A percentile compares a stretch with the other conserved stretches of the same genome.
These are phyloP conservation scores for Agarophyton chilense DNA, from an alignment of 23 red algal genomes.

Conservation along the genomic window DNA sequence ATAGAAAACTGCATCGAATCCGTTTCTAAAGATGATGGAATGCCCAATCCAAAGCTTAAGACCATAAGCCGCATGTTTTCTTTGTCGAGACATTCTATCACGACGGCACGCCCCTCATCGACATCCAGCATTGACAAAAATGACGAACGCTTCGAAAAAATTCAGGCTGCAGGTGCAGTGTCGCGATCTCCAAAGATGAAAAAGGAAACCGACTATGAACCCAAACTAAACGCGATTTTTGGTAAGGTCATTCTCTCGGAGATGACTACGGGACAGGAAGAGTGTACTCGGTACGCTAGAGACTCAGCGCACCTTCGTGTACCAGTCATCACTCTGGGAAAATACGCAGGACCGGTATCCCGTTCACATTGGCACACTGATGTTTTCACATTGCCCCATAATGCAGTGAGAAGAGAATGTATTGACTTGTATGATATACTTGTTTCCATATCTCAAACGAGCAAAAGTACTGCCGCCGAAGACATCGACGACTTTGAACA, in stretches of 20 bases:
- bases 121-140: too few relatives aligned
- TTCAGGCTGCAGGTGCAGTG: too few relatives aligned
- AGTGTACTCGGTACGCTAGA: neutral
- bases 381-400: conserved; percentile 65
- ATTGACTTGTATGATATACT: conserved; percentile 72
- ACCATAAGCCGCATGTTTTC: neutral
- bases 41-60: neutral
- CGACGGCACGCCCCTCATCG: neutral
- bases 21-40: neutral
- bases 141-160: neutral
- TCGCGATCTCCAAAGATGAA: neutral
- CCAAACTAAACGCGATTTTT: conserved; percentile 27
- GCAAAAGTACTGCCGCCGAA: conserved; percentile 1
- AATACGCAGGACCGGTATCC: conserved; percentile 48
- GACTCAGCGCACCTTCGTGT: conserved; percentile 44
- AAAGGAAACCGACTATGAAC: neutral
- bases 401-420: conserved; percentile 65
- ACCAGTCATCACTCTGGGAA: conserved; percentile 43
- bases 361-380: conserved; percentile 54
- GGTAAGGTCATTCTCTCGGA: conserved; percentile 38
- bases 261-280: neutral
- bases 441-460: conserved; percentile 23
- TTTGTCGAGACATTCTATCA: neutral
- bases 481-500: conserved; percentile 49
- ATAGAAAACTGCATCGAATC: neutral